Conservation (phyloP, 306 rosid genomes). For the Casuarina glauca region DNA sequence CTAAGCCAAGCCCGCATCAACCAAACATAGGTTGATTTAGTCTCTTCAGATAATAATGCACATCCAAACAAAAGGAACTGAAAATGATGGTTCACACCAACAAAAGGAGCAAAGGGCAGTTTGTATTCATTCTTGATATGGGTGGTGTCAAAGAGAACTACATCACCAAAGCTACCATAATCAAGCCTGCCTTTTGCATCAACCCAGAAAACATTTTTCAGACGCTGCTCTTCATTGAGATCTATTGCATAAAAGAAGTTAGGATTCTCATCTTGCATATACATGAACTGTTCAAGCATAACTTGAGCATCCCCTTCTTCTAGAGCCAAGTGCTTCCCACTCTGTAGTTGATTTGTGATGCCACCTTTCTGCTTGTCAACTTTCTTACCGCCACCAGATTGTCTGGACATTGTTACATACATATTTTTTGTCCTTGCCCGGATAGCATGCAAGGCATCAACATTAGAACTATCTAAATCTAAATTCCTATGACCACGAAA, state of each 20-base stretch:
- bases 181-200: slow-evolving; percentile 50
- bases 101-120: slow-evolving; percentile 43
- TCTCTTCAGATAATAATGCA: slow-evolving; percentile 47
- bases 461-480: slow-evolving; percentile 24
- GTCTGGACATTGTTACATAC: slow-evolving; percentile 29
- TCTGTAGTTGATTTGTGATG: slow-evolving; percentile 15
- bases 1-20: slow-evolving; percentile 48
- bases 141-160: slow-evolving; percentile 42
- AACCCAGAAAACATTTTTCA: slow-evolving; percentile 51
- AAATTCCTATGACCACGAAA: slow-evolving; percentile 40
- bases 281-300: slow-evolving; percentile 38
- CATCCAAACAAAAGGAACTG: slow-evolving; percentile 47
- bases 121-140: slow-evolving; percentile 40
- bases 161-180: slow-evolving; percentile 44
- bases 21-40: slow-evolving; percentile 42
- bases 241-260: slow-evolving; percentile 51
- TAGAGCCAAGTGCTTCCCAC: slow-evolving; percentile 27
- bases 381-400: slow-evolving; percentile 27
- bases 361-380: slow-evolving; percentile 25
- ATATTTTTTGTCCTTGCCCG: slow-evolving; percentile 40
- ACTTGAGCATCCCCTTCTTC: slow-evolving; percentile 45
- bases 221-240: slow-evolving; percentile 44
- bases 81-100: slow-evolving; percentile 50
- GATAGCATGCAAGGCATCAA: slow-evolving; percentile 29
- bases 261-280: slow-evolving; percentile 53